Conservation (phyloP, 257 asterid genomes). For the Cordia subcordata region DNA sequence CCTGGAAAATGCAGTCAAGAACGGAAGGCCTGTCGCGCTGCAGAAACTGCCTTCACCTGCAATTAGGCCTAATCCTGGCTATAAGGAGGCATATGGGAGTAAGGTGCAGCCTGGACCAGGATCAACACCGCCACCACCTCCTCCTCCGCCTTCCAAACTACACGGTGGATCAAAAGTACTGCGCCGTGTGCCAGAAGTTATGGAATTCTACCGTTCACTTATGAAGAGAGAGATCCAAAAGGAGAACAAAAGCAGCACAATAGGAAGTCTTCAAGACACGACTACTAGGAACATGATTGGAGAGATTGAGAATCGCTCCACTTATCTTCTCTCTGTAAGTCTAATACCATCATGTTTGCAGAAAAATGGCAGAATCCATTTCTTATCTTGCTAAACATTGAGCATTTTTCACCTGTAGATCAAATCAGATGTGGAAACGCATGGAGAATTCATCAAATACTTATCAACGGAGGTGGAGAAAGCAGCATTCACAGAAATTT, state of each 20-base stretch:
- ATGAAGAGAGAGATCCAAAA: conserved; percentile 65
- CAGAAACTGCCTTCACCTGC: neutral
- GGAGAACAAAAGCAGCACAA: conserved; percentile 37
- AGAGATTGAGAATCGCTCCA: conserved; percentile 92
- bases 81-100: conserved; percentile 5
- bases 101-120: neutral
- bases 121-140: conserved; percentile 44
- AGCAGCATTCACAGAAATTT: conserved; percentile 73
- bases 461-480: conserved; percentile 66
- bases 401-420: conserved; percentile 40
- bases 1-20: conserved; percentile 5
- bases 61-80: neutral
- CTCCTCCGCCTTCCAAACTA: conserved; percentile 53
- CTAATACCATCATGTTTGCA: neutral
- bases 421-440: conserved; percentile 75
- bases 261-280: conserved; percentile 30
- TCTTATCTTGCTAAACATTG: neutral
- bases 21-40: conserved; percentile 7
- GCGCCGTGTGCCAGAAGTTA: conserved; percentile 80
- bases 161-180: conserved; percentile 35
- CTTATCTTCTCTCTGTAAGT: conserved; percentile 72
- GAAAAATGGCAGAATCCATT: neutral
- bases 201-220: conserved; percentile 77
- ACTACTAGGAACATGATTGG: conserved; percentile 76
- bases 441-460: conserved; percentile 71